These are phyloP conservation scores for Lipomyces sp. DNA, from an alignment of 805 yeast species.

Conservation along the genomic window DNA sequence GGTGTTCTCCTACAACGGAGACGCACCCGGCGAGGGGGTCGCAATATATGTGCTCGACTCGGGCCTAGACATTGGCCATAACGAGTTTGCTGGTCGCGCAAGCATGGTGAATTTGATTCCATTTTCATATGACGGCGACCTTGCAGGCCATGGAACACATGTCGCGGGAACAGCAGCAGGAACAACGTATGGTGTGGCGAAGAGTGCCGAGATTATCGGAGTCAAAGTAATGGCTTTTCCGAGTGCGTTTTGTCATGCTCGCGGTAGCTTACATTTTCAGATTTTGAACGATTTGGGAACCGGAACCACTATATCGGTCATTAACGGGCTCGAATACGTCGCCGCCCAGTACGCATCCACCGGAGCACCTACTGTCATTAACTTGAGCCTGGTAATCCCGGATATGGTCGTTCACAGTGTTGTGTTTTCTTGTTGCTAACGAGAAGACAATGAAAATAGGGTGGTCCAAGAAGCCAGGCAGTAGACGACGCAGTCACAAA, in stretches of 20 bases:
- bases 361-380: constrained; percentile 41
- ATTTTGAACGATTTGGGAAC: constrained; percentile 71
- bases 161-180: constrained; percentile 96
- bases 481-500: constrained; percentile 94
- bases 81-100: constrained; percentile 41
- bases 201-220: constrained; percentile 72
- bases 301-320: constrained; percentile 79
- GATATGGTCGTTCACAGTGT: too few species aligned
- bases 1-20: constrained; percentile 1
- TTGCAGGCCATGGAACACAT: constrained; percentile 94
- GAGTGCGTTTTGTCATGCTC: too few species aligned
- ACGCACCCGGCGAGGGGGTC: constrained; percentile 20
- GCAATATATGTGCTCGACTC: constrained; percentile 81
- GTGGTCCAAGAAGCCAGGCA: too few species aligned
- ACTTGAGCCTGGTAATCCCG: constrained; percentile 82
- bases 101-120: background rate
- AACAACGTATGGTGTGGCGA: constrained; percentile 76
- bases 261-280: too few species aligned
- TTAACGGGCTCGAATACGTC: constrained; percentile 81
- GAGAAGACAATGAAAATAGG: too few species aligned
- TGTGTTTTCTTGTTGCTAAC: too few species aligned
- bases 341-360: constrained; percentile 57
- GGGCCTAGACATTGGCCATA: constrained; percentile 73
- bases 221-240: too few species aligned
- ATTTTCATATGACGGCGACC: constrained; percentile 44